A percentile compares a stretch with the other conserved stretches of the same genome.
Conservation (phyloP, 441 rosid species). For the Syzygium syzygioides region DNA sequence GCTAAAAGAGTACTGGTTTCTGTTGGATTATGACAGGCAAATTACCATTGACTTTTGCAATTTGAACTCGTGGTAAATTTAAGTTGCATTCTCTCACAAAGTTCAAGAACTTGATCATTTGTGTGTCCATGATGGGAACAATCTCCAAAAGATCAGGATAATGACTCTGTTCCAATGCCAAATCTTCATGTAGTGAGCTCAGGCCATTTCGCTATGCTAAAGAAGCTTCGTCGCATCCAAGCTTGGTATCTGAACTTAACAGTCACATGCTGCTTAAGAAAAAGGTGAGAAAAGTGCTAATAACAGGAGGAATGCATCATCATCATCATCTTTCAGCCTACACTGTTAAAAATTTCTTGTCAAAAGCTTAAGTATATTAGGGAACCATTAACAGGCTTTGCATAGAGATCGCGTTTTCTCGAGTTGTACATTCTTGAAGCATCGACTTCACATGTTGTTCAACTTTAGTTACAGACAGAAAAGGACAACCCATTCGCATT, state of each 20-base stretch:
- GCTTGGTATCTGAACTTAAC: background rate
- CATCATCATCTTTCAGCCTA: background rate
- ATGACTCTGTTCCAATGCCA: background rate
- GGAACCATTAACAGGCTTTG: background rate
- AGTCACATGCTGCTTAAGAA: background rate
- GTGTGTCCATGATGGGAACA: background rate
- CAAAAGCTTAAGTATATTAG: background rate
- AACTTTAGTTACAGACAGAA: background rate
- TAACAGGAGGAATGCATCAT: background rate
- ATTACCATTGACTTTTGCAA: background rate
- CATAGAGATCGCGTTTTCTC: background rate
- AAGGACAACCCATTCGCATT: background rate
- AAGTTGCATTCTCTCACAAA: background rate
- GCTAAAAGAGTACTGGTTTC: background rate
- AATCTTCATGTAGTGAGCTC: background rate
- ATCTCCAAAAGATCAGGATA: background rate
- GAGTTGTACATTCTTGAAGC: background rate
- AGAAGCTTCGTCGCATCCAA: background rate
- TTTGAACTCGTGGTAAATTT: background rate
- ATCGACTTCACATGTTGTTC: background rate
- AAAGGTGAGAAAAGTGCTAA: background rate
- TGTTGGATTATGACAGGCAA: background rate
- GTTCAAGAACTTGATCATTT: background rate
- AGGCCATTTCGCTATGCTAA: background rate
- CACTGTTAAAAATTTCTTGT: background rate